Conservation (phyloP, 169 alveolate species). For the Eimeria necatrix region DNA sequence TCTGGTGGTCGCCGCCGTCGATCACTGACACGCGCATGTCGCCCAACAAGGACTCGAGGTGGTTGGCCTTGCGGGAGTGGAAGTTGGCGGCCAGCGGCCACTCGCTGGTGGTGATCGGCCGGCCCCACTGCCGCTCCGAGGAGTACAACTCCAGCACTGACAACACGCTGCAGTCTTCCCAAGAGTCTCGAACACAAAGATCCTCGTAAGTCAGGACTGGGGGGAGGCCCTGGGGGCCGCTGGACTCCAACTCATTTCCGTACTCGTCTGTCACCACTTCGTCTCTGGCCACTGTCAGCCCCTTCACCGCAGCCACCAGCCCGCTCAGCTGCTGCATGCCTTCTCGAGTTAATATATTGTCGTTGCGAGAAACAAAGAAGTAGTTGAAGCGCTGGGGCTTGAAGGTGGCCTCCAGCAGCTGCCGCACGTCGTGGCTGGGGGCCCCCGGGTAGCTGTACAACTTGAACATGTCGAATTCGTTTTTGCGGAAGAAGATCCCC, state of each 20-base stretch:
- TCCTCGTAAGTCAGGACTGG: conserved; percentile 75
- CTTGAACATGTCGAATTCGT: conserved; percentile 72
- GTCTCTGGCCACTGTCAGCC: conserved; percentile 24
- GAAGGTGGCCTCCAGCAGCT: background rate
- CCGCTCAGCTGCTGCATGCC: conserved; percentile 10
- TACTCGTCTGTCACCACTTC: conserved; percentile 55
- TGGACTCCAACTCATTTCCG: conserved; percentile 14
- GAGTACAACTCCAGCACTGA: conserved; percentile 82
- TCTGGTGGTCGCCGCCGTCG: background rate
- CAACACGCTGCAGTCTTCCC: conserved; percentile 85
- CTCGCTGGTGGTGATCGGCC: conserved; percentile 61
- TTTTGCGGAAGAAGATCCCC: conserved; percentile 67
- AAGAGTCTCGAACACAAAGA: conserved; percentile 82
- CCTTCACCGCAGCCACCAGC: background rate
- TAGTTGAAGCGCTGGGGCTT: conserved; percentile 25
- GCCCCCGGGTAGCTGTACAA: conserved; percentile 71
- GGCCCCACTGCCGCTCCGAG: conserved; percentile 67
- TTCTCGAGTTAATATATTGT: background rate
- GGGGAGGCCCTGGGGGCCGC: background rate
- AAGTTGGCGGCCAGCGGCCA: conserved; percentile 65
- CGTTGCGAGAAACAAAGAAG: conserved; percentile 1
- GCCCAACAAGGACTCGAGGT: conserved; percentile 39
- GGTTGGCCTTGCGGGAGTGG: conserved; percentile 39
- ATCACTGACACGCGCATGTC: conserved; percentile 41
- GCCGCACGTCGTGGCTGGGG: conserved; percentile 35